These are phyloP conservation scores for Paramecium primaurelia DNA, from an alignment of 73 alveolate genomes.

Conservation along the genomic window DNA sequence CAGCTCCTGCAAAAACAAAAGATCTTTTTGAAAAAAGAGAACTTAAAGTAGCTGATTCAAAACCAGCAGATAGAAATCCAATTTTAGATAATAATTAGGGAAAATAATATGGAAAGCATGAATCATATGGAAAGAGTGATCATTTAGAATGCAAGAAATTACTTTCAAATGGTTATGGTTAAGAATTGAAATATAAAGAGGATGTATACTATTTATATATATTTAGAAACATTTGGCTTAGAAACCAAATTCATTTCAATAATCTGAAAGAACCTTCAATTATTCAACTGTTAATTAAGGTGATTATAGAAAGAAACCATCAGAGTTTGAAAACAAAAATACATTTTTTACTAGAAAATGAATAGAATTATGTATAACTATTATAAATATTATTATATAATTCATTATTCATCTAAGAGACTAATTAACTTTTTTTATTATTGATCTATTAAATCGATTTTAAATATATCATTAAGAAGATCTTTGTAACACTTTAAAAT, in stretches of 20 bases:
- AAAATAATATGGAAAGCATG: not conserved
- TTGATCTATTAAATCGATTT: not conserved
- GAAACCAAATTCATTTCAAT: not conserved
- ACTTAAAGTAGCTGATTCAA: not conserved
- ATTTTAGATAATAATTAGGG: not conserved
- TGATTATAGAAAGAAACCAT: conserved; percentile 5
- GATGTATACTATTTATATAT: not conserved
- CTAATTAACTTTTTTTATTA: not conserved
- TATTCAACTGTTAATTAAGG: not conserved
- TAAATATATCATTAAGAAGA: not conserved
- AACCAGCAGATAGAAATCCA: not conserved
- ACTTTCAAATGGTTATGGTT: conserved; percentile 18
- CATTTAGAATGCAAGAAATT: conserved; percentile 1
- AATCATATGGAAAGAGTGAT: not conserved
- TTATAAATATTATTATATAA: not conserved
- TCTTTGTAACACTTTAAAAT: conserved; percentile 26
- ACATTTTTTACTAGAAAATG: not conserved
- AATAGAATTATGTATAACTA: not conserved
- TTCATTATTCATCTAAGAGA: not conserved
- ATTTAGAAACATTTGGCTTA: not conserved
- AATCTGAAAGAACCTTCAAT: not conserved
- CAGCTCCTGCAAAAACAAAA: not conserved
- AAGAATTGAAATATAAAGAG: conserved; percentile 2
- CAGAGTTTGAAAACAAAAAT: conserved; percentile 16
- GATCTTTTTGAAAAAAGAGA: conserved; percentile 28